Percentiles rank a stretch among this genome's conserved stretches.
These are phyloP conservation scores for Cryphonectria carpinicola DNA, from an alignment of 2,329 filamentous ascomycete genomes.

Conservation along the genomic window DNA sequence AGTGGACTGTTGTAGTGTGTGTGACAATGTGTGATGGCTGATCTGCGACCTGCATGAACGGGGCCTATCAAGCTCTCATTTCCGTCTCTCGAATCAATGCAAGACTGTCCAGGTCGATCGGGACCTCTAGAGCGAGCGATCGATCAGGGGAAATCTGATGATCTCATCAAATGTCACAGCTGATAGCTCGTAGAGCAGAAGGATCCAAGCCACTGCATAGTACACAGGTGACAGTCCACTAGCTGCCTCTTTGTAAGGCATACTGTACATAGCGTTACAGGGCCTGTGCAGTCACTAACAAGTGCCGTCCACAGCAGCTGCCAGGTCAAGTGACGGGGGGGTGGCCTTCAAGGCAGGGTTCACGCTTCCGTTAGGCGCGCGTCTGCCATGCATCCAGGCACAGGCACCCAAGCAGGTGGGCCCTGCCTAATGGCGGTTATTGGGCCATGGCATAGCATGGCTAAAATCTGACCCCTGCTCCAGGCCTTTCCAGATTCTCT, in stretches of 20 bases:
- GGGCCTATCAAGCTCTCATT: neutral
- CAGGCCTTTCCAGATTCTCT: constrained; percentile 8
- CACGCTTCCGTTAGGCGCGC: constrained; percentile 23
- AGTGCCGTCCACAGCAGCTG: neutral
- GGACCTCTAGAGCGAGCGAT: neutral
- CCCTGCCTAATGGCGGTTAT: constrained; percentile 10
- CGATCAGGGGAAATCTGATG: neutral
- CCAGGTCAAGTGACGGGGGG: too few species aligned
- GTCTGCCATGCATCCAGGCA: constrained; percentile 18
- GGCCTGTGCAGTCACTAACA: neutral
- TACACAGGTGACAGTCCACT: neutral
- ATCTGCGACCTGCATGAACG: constrained; percentile 16
- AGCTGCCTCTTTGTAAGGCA: neutral
- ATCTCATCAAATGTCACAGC: neutral
- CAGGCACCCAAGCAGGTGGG: constrained; percentile 4
- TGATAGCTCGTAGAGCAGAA: neutral
- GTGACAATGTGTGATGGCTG: constrained; percentile 23
- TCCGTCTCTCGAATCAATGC: neutral
- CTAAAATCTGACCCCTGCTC: neutral
- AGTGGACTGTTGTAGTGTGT: neutral
- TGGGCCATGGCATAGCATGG: constrained; percentile 1
- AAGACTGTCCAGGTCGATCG: neutral
- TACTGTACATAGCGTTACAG: neutral
- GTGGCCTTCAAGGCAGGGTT: neutral
- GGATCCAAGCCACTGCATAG: neutral